Conservation (phyloP, 2,329 filamentous ascomycete species). For the Sclerotinia sclerotiorum region DNA sequence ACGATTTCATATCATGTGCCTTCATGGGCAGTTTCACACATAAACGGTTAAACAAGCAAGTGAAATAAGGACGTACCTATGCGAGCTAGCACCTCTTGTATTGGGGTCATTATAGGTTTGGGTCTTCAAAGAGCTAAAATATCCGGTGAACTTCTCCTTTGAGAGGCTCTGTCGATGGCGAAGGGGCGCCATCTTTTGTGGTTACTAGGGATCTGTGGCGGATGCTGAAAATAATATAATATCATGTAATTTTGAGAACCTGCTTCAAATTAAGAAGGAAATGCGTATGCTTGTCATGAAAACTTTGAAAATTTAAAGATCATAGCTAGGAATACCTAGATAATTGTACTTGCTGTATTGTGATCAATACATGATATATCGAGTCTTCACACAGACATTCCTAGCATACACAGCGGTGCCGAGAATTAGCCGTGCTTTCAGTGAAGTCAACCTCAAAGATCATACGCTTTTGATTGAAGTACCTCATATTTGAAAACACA, state of each 20-base stretch:
- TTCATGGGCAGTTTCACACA: not conserved
- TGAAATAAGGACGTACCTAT: conserved; percentile 51
- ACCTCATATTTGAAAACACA: conserved; percentile 2
- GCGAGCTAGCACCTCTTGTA: conserved; percentile 53
- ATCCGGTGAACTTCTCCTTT: conserved; percentile 66
- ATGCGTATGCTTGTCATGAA: conserved; percentile 1
- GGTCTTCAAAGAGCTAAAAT: conserved; percentile 68
- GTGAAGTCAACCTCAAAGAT: conserved; percentile 2
- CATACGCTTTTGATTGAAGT: not conserved
- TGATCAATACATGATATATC: not conserved
- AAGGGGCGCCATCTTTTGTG: conserved; percentile 33
- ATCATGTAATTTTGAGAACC: not conserved
- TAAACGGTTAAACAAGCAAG: not conserved
- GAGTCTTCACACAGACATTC: not conserved
- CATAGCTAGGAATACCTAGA: not conserved
- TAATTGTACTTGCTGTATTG: not conserved
- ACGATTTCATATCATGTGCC: not conserved
- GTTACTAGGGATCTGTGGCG: not conserved
- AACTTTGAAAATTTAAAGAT: not conserved
- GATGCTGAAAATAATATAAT: not conserved
- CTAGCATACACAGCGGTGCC: conserved; percentile 1
- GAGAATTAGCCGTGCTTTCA: conserved; percentile 4
- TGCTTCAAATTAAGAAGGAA: not conserved
- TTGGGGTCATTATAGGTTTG: conserved; percentile 66
- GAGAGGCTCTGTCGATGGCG: conserved; percentile 56